Evolutionary conservation across 345 rosid species (phyloP).

Genomic region (Eucalyptus erythrocorys): DNA sequence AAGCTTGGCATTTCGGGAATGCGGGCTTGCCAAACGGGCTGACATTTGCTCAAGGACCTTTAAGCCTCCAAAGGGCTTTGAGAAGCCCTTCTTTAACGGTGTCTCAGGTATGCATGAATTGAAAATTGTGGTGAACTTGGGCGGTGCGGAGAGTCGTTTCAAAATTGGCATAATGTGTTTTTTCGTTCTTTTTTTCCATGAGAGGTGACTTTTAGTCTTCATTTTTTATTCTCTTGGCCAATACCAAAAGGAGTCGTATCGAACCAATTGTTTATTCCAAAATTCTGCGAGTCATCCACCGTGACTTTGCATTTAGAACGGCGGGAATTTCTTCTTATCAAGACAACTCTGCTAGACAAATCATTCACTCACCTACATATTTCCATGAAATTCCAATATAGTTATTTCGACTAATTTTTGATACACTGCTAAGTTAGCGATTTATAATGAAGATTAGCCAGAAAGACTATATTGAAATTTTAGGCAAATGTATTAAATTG

Average conservation of each 20-base stretch:
- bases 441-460: too few species aligned
- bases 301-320: neutral
- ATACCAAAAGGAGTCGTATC: neutral
- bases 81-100: neutral
- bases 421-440: rapidly evolving
- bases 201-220: neutral
- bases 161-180: neutral
- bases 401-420: neutral
- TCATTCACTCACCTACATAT: neutral
- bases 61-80: too few species aligned
- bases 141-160: neutral
- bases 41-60: too few species aligned
- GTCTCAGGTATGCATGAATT: neutral
- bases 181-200: rapidly evolving
- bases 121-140: neutral
- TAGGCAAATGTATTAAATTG: too few species aligned
- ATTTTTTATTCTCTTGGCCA: neutral
- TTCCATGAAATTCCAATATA: neutral
- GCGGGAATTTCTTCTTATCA: neutral
- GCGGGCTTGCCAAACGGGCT: too few species aligned
- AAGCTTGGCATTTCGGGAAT: too few species aligned
- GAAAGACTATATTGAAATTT: too few species aligned
- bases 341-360: neutral
- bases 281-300: neutral
- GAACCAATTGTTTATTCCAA: neutral